Base-by-base conservation (phyloP, 371 early-diverging fungal genomes). In the Rhizomucor pusillus region DNA sequence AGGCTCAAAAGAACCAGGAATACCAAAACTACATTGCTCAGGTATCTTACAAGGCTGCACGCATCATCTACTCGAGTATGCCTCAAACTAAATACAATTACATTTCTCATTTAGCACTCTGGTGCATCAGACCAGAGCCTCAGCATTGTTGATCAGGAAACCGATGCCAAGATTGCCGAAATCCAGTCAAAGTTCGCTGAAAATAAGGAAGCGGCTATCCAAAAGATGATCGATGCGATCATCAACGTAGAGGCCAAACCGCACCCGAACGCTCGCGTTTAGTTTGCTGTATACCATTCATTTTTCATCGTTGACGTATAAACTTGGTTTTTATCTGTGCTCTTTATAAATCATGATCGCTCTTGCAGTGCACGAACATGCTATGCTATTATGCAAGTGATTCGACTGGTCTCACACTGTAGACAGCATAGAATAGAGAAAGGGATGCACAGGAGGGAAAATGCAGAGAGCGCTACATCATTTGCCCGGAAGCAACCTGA, bases 1-100 rank as follows among this genome's bases (percentile, higher is more conserved):
- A 94, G 77, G 80, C 81, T 29, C 80, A 83, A 68, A 95, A 95
- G 82, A 83, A 88, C 56, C 65, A 71, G 16, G 94, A 95, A 75
- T 92, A 92, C 51, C 81, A 81, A 62, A 71, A 73, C 59, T 92
- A 88, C 66, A 91, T 95, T 60, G 77, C 87, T 63, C 81, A 90
- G 81, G 91, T 91, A 76, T 50, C 54, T 50, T 23, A 9, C 37
- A 46, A 46, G 6, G 47, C 23, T 14, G n/a, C n/a, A n/a, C n/a
- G n/a, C n/a, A n/a, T n/a, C n/a, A n/a, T n/a, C n/a, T n/a, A n/a
- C n/a, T n/a, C n/a, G n/a, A n/a, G n/a, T n/a, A n/a, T n/a, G n/a
- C n/a, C n/a, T n/a, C n/a, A n/a, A n/a, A n/a, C n/a, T n/a, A 46
- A 16, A 47, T 11, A 20, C 19, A 47, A n/a, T n/a, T n/a, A 23